Base-by-base conservation (phyloP, 345 rosid species). In the Syzygium jambos region DNA sequence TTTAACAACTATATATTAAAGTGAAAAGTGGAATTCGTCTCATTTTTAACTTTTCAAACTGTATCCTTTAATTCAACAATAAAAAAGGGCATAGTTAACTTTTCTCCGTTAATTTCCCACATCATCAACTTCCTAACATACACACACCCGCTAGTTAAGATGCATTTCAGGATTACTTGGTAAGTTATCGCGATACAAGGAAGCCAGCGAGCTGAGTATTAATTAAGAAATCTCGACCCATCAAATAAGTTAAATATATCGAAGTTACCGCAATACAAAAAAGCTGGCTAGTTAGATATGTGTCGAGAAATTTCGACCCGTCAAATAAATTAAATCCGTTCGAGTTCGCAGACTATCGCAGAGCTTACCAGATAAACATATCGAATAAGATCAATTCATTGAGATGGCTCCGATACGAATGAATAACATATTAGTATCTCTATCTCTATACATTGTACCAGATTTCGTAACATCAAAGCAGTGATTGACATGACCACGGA, bases 331-430 rank as follows among this genome's bases (percentile, higher is more conserved):
- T 27, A 59, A 59, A 11, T 25, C 13, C 7, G 5, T 25, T 5
- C 0, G 11, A 2, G 68, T 1, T 59, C 3, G 7, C 3, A 12
- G 65, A 11, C 3, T 27, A 57, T 59, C 1, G 14, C 30, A 27
- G n/a, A 59, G 2, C 30, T 27, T n/a, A 11, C 15, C 0, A 23
- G n/a, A 23, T 9, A 56, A 0, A 0, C 2, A 1, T 6, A 59
- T 27, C n/a, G 11, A 2, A 1, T 56, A 56, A 4, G 63, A 23
- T 25, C 1, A 27, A 56, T 14, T 7, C 16, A 25, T 1, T 8
- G 11, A 59, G 14, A 27, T 25, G 30, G 27, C 0, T 11, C 0
- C n/a, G 2, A 11, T 25, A 5, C 0, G 6, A 1, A 27, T 0
- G 2, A 59, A 27, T 11, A 59, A 12, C n/a, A 14, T 59, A 25